Evolutionary conservation across 176 grass and related monocot species (phyloP), one percentile per base, ranked within the genome.

Genomic region (Carex parvula): DNA sequence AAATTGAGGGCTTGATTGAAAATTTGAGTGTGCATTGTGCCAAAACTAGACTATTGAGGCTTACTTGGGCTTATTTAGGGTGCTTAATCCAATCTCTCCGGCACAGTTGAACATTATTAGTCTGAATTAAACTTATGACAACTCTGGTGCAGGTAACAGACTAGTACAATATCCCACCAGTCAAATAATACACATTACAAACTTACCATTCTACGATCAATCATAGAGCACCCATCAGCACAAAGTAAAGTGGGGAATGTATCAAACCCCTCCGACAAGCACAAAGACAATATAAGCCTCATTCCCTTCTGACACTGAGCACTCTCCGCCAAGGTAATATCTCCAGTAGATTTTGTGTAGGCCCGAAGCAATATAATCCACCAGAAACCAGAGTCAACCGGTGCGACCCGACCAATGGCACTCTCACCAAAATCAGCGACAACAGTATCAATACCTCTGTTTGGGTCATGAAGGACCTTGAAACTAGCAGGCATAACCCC

Each of bases 401-500:
- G 94, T 56, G 94, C 94, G 9, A 97, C 94, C 33, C 94, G 87
- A 3, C 94, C 94, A 64, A 97, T 97, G 52, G 94, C 90, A 86
- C 94, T 94, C 87, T 97, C 94, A 14, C 94, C 94, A 88, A 97
- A 97, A 88, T 97, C 94, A 0, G 94, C 94, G 2, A 68, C 89
- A 0, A 97, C 83, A 41, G 82, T 94, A 78, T 97, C 94, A 1
- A 86, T 77, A 44, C 84, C 87, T 64, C 90, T 85, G 74, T 59
- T 89, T 13, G 92, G 70, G 80, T 94, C 90, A 70, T 94, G 93
- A 30, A 92, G 88, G 81, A 94, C 92, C 85, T 97, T 97, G 84
- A 97, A 97, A 79, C 92, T 94, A 54, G 94, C 94, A 32, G 94
- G 94, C 94, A 97, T 97, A 70, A 85, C 94, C 26, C 94, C 94